Evolutionary conservation across 2,329 filamentous ascomycete species (phyloP), one percentile per base, ranked within the genome.

Genomic region (Cladophialophora chaetospira): DNA sequence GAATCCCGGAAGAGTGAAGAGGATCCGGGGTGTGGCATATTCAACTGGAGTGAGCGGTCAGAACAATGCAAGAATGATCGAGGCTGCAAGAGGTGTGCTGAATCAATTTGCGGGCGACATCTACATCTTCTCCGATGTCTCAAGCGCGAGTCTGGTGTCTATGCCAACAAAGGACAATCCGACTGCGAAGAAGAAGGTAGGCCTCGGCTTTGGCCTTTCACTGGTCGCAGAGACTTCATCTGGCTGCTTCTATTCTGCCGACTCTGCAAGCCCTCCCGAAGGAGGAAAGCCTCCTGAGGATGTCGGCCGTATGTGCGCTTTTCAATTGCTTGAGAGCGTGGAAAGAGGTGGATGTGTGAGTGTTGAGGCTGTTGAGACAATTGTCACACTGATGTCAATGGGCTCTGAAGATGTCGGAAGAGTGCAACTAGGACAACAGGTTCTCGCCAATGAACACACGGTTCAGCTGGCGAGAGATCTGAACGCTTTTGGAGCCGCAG

Each of bases 21-120:
- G 86, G 65, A 88, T 99, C 64, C 83, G 93, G 55, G 94, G 94
- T 57, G 94, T 99, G 40, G 92, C 94, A 45, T 99, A 97, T 74
- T 88, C 89, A 53, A 91, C 90, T 0, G 94, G 95, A 44, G 92
- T 97, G 0, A 89, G 89, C 9, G 93, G 89, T 0, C 91, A 88
- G 47, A 97, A 97, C 72, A 99, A 97, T 71, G 89, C 88, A 61
- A 83, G 94, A 63, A 95, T 97, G 89, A 99, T 97, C 68, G 89
- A 96, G 68, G 84, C 88, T 2, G 91, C 92, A 9, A 82, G 93
- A 65, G 91, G 91, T 45, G 82, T 99, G 9, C 79, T 99, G 44
- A 99, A 99, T 71, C 81, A 86, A 3, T 81, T 99, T 55, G 87
- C 89, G 3, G 84, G 88, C 5, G 94, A 99, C 70, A 93, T 96